Conservation (phyloP, 2,329 filamentous ascomycete genomes). For the Didymella lethalis region DNA sequence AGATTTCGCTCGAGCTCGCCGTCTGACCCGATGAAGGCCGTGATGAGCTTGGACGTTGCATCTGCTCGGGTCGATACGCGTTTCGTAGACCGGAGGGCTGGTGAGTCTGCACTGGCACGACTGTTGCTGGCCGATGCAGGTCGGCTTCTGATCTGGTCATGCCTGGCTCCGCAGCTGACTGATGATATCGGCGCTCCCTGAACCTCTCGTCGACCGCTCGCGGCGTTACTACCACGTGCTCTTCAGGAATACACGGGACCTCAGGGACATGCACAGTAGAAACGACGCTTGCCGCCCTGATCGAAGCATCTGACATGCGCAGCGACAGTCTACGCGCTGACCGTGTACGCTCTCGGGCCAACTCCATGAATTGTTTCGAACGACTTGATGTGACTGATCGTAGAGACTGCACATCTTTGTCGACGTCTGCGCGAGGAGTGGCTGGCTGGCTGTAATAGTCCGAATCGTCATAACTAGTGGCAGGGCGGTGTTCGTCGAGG, state of each 20-base stretch:
- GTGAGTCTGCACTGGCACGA: constrained; percentile 24
- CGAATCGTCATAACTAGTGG: constrained; percentile 48
- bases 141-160: constrained; percentile 3
- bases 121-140: constrained; percentile 11
- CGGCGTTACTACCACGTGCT: constrained; percentile 19
- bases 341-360: constrained; percentile 34
- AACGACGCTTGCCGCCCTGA: constrained; percentile 29
- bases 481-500: constrained; percentile 47
- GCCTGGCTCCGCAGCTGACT: constrained; percentile 3
- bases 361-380: constrained; percentile 42
- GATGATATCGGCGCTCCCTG: constrained; percentile 12
- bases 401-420: constrained; percentile 6
- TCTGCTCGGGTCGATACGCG: constrained; percentile 27
- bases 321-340: constrained; percentile 43
- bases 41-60: constrained; percentile 15
- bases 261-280: constrained; percentile 26
- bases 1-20: constrained; percentile 17
- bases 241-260: constrained; percentile 35
- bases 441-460: constrained; percentile 50
- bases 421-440: constrained; percentile 32
- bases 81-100: constrained; percentile 33
- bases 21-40: constrained; percentile 29
- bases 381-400: constrained; percentile 33
- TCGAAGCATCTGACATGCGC: constrained; percentile 42
- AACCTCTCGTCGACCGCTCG: constrained; percentile 19